A percentile compares a stretch with the other conserved stretches of the same genome.
Conservation (phyloP, 768 basidiomycete species). For the Boletales sp. region DNA sequence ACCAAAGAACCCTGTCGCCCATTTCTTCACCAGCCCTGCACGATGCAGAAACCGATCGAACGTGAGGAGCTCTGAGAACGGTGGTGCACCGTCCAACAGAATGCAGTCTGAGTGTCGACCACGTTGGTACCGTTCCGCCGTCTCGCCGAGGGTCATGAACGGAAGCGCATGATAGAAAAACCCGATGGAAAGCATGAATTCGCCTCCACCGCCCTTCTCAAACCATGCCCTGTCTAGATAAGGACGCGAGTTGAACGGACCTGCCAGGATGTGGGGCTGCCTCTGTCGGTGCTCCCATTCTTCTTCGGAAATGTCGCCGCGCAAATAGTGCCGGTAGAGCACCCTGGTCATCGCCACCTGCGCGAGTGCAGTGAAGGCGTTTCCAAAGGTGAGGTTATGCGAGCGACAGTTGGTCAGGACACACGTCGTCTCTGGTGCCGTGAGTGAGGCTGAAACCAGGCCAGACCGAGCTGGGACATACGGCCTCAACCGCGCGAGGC, state of each 20-base stretch:
- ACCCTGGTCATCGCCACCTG: constrained; percentile 53
- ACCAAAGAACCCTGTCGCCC: no score
- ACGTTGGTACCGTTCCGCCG: no score
- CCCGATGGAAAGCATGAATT: no score
- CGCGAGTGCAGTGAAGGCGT: constrained; percentile 45
- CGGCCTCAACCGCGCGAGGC: constrained; percentile 32
- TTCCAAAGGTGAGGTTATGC: constrained; percentile 47
- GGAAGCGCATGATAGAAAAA: no score
- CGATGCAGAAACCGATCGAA: no score
- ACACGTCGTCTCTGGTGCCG: constrained; percentile 25
- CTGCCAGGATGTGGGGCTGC: constrained; percentile 47
- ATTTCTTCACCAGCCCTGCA: no score
- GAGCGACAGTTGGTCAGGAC: constrained; percentile 40
- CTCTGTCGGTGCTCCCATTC: constrained; percentile 52
- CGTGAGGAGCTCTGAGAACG: no score
- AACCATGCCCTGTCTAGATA: no score
- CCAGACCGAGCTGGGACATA: constrained; percentile 37
- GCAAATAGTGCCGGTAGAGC: constrained; percentile 44
- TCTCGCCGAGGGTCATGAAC: no score
- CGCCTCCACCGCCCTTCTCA: no score
- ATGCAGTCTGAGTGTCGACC: no score
- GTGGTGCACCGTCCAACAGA: no score
- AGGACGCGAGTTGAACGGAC: constrained; percentile 50
- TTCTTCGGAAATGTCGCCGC: constrained; percentile 44
- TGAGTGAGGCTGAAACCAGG: constrained; percentile 18